Evolutionary conservation across 306 rosid species (phyloP), one percentile per base, ranked within the genome.

Genomic region (apple (Malus domestica)): DNA sequence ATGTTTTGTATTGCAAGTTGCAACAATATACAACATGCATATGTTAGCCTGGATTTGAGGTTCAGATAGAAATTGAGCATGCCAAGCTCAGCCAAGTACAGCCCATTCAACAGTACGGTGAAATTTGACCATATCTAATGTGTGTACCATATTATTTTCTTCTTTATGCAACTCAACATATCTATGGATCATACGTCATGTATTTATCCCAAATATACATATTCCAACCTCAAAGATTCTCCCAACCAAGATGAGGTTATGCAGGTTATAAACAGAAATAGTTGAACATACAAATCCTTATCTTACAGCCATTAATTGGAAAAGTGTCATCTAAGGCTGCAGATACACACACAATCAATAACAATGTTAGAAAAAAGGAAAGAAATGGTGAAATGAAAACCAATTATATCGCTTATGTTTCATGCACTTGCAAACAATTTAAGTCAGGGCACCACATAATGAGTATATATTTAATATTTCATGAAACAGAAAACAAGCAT

Each of bases 81-180:
- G 68, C 42, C 68, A 73, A 23, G 76, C 65, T 33, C 65, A 55
- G 51, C 52, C 46, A 72, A 22, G 76, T 38, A 33, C 64, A 54
- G 51, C 33, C 25, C 64, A n/a, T 19, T 10, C 18, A 35, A 57
- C 13, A 25, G 66, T 55, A 23, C 2, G 11, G 19, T 13, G 32
- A 73, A 8, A 44, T 19, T 6, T 61, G 40, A 29, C 30, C 27
- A 0, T 33, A 35, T 66, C 38, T 66, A 5, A 66, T 35, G 40
- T 10, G 45, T 61, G 46, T 15, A 6, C 13, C 64, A 1, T 54
- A 20, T 23, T 23, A 23, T 40, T 10, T 59, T 42, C 58, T 61
- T 42, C 16, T 20, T 66, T 18, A 18, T 35, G 40, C 67, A 33
- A 44, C 46, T 33, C 20, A 35, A 33, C 70, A 16, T 35, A 35